Evolutionary conservation across 108 stramenopile genomes (phyloP).

Genomic region (Skeletonema potamos): DNA sequence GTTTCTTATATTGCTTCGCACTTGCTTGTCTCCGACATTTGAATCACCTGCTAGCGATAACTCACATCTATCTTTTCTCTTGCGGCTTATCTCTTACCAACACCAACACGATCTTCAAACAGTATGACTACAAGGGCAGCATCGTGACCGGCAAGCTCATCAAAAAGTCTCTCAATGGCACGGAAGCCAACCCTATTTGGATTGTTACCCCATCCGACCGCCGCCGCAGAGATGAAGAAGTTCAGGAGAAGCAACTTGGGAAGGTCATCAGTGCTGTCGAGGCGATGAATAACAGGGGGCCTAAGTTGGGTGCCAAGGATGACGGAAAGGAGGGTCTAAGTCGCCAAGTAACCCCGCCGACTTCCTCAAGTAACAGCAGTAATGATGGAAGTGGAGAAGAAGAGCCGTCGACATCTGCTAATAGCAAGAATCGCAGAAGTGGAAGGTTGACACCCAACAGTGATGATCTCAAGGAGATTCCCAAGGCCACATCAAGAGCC

Average conservation of each 20-base stretch:
- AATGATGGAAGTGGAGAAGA: not conserved
- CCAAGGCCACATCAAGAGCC: not conserved
- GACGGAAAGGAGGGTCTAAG: too few species aligned
- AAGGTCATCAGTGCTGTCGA: constrained; percentile 18
- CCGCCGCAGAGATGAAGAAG: constrained; percentile 37
- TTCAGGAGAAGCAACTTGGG: constrained; percentile 29
- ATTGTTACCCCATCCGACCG: constrained; percentile 33
- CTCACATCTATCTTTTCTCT: constrained; percentile 6
- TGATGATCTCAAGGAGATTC: constrained; percentile 6
- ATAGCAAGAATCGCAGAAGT: not conserved
- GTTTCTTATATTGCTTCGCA: too few species aligned
- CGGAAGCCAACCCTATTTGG: constrained; percentile 24
- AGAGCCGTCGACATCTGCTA: not conserved
- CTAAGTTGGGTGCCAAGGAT: constrained; percentile 7
- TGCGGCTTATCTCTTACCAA: not conserved
- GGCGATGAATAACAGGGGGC: constrained; percentile 20
- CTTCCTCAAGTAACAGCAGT: constrained; percentile 19
- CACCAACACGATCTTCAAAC: not conserved
- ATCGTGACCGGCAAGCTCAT: constrained; percentile 36
- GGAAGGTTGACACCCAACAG: constrained; percentile 9
- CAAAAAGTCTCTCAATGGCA: constrained; percentile 15
- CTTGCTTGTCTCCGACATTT: too few species aligned
- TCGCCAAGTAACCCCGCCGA: not conserved
- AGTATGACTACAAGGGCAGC: constrained; percentile 39
- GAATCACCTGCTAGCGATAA: too few species aligned